A percentile compares a stretch with the other conserved stretches of the same genome.
Evolutionary conservation across 768 basidiomycete species (phyloP).

Genomic region (Tubosaeta brunneosetosa): DNA sequence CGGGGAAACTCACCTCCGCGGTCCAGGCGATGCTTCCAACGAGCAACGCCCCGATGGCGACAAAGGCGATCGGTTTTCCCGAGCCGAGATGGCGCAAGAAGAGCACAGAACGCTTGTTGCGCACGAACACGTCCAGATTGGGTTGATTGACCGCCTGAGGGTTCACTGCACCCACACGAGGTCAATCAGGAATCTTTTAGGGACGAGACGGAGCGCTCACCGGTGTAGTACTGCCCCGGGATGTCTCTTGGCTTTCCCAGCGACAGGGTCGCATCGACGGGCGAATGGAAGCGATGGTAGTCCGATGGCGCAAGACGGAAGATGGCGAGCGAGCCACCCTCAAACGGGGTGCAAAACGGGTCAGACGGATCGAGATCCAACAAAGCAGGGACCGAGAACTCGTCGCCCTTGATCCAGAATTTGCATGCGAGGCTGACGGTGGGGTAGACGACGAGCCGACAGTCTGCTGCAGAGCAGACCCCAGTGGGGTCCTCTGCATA

Average conservation of each 20-base stretch:
- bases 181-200: background rate
- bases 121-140: conserved; percentile 59
- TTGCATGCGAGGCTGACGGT: conserved; percentile 53
- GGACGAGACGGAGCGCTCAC: conserved; percentile 23
- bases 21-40: conserved; percentile 76
- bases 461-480: conserved; percentile 69
- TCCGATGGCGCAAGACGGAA: conserved; percentile 77
- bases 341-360: conserved; percentile 38
- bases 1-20: conserved; percentile 16
- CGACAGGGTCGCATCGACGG: conserved; percentile 50
- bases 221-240: conserved; percentile 59
- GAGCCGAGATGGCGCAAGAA: conserved; percentile 8
- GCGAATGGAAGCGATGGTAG: conserved; percentile 78
- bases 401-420: conserved; percentile 74
- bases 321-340: conserved; percentile 52
- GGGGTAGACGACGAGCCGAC: conserved; percentile 64
- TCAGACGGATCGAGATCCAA: conserved; percentile 44
- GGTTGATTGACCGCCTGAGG: conserved; percentile 72
- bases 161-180: conserved; percentile 45
- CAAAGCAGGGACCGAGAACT: conserved; percentile 63
- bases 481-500: conserved; percentile 45
- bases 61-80: conserved; percentile 53
- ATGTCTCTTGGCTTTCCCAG: conserved; percentile 39
- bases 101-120: conserved; percentile 31
- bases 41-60: conserved; percentile 78